Percentiles rank a stretch among this genome's conserved stretches.
Conservation (phyloP, 345 rosid genomes). For the Rhodomyrtus tomentosa region DNA sequence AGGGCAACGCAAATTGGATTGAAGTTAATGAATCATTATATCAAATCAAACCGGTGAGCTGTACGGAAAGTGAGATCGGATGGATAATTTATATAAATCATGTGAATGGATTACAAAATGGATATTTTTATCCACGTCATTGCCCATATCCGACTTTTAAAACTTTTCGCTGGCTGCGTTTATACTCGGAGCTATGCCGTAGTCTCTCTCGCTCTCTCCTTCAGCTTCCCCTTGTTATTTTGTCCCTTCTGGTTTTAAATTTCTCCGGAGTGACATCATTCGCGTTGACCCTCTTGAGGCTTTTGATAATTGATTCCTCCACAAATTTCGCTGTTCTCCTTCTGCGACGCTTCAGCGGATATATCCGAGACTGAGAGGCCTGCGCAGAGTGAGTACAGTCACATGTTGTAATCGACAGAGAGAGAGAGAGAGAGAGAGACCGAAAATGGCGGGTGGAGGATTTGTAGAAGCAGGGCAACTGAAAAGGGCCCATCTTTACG, state of each 20-base stretch:
- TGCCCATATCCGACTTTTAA: background rate
- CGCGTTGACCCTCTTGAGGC: background rate
- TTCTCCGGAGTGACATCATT: background rate
- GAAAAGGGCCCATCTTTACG: constrained; percentile 65
- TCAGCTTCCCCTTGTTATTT: background rate
- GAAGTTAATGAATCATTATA: too few species aligned
- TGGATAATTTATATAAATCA: too few species aligned
- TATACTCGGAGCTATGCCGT: too few species aligned
- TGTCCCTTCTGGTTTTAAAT: background rate
- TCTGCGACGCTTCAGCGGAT: background rate
- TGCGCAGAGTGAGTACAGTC: background rate
- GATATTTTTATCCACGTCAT: background rate
- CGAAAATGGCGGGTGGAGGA: constrained; percentile 56
- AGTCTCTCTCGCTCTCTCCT: background rate
- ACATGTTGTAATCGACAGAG: background rate
- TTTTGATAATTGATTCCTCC: background rate
- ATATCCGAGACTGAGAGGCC: background rate
- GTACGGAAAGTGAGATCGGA: too few species aligned
- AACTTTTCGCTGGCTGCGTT: background rate
- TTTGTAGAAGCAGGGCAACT: constrained; percentile 20
- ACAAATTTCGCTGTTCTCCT: background rate
- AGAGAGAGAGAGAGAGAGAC: background rate
- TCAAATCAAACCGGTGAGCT: too few species aligned
- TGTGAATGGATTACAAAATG: too few species aligned
- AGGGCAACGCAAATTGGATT: too few species aligned